phyloP scores from a whole-genome alignment of 2,329 filamentous ascomycete species.

The Beauveria australis region DNA sequence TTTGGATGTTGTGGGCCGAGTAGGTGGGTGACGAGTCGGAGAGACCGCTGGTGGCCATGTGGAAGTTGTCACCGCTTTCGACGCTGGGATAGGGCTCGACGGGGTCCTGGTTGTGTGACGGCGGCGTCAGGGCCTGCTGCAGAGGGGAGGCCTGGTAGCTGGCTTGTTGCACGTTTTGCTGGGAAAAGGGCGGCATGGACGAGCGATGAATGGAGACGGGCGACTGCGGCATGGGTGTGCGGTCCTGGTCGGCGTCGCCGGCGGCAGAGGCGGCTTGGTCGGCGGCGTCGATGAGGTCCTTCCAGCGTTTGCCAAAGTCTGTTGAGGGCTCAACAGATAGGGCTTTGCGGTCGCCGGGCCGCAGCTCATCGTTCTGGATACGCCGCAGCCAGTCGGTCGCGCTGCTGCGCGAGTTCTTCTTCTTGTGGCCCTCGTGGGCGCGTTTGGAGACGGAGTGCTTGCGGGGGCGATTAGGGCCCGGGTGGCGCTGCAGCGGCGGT shows the following conservation, averaged over 20 bases:
- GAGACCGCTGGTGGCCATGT: conserved; percentile 58
- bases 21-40: conserved; percentile 66
- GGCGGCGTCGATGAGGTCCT: conserved; percentile 90
- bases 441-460: conserved; percentile 84
- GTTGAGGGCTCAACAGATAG: conserved; percentile 77
- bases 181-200: conserved; percentile 52
- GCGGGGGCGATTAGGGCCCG: conserved; percentile 64
- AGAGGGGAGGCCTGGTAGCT: conserved; percentile 84
- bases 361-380: conserved; percentile 55
- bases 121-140: conserved; percentile 83
- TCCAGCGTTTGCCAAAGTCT: conserved; percentile 85
- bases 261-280: conserved; percentile 68
- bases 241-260: conserved; percentile 82
- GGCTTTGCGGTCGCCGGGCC: conserved; percentile 66
- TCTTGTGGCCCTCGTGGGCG: conserved; percentile 64
- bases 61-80: conserved; percentile 63
- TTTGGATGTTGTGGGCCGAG: conserved; percentile 69
- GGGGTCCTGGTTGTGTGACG: conserved; percentile 57
- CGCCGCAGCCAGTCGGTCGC: conserved; percentile 58
- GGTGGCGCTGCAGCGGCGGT: conserved; percentile 68
- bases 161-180: conserved; percentile 50
- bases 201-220: conserved; percentile 55
- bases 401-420: conserved; percentile 62
- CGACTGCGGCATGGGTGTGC: conserved; percentile 68
- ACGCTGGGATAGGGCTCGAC: conserved; percentile 75